These are phyloP conservation scores for Austropuccinia psidii DNA, from an alignment of 1,284 basidiomycete genomes.

Conservation along the genomic window DNA sequence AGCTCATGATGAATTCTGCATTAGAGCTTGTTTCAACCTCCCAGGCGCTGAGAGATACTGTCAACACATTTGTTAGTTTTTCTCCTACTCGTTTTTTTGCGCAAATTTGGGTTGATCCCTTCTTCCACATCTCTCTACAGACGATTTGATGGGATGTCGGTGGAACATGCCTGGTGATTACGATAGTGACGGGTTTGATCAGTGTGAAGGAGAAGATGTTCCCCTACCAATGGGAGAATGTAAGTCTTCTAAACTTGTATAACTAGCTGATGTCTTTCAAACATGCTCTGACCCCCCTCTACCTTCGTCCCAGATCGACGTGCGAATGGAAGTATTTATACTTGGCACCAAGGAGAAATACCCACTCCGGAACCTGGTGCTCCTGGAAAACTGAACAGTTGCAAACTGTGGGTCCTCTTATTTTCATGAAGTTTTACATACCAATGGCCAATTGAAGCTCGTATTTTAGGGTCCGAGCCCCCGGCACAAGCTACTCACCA, in stretches of 20 bases:
- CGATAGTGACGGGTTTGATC: slow-evolving; percentile 11
- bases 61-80: slow-evolving; percentile 26
- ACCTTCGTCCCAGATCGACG: background rate
- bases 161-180: slow-evolving; percentile 37
- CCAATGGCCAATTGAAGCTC: background rate
- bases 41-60: background rate
- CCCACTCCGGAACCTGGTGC: background rate
- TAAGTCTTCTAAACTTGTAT: background rate
- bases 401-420: background rate
- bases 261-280: background rate
- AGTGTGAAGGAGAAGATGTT: slow-evolving; percentile 28
- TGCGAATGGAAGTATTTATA: slow-evolving; percentile 4
- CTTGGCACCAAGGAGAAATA: slow-evolving; percentile 22
- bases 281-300: background rate
- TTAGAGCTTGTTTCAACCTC: slow-evolving; percentile 25
- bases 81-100: background rate
- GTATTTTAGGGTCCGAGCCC: background rate
- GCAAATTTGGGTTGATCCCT: background rate
- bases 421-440: background rate
- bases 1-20: slow-evolving; percentile 19
- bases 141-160: slow-evolving; percentile 31
- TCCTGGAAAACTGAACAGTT: slow-evolving; percentile 17
- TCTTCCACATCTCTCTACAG: background rate
- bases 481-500: background rate
- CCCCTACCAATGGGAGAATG: slow-evolving; percentile 33